Conservation (phyloP, 179 eudicot species). For the Heliamphora pulchella region DNA sequence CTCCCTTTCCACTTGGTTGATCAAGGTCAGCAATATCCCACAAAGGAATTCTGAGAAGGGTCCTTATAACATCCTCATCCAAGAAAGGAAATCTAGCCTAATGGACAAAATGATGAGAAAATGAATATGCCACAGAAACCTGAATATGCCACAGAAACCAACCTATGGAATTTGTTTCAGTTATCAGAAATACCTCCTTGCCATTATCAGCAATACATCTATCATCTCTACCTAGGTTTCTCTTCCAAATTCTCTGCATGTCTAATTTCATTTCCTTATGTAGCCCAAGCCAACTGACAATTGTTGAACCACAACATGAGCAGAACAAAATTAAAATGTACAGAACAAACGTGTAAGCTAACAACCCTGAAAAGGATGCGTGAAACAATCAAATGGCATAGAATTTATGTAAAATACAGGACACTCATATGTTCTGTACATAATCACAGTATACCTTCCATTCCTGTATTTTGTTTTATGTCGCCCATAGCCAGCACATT, state of each 20-base stretch:
- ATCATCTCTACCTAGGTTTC: conserved; percentile 98
- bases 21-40: conserved; percentile 91
- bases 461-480: conserved; percentile 81
- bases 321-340: not conserved
- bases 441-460: conserved; percentile 45
- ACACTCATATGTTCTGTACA: not conserved
- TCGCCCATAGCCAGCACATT: conserved; percentile 99
- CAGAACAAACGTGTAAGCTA: no score
- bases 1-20: conserved; percentile 87
- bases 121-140: not conserved
- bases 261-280: conserved; percentile 93
- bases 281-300: conserved; percentile 76
- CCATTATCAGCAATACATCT: conserved; percentile 95
- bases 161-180: not conserved
- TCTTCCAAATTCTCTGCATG: conserved; percentile 98
- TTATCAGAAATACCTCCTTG: conserved; percentile 64
- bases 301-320: conserved; percentile 19
- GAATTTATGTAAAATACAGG: not conserved
- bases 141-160: not conserved
- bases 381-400: no score
- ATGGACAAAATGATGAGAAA: conserved; percentile 9
- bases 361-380: not conserved
- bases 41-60: conserved; percentile 65
- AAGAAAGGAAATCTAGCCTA: conserved; percentile 96
- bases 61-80: conserved; percentile 88